Evolutionary conservation across 495 filamentous ascomycete genomes (phyloP).

Genomic region (Aspergillus heteromorphus): DNA sequence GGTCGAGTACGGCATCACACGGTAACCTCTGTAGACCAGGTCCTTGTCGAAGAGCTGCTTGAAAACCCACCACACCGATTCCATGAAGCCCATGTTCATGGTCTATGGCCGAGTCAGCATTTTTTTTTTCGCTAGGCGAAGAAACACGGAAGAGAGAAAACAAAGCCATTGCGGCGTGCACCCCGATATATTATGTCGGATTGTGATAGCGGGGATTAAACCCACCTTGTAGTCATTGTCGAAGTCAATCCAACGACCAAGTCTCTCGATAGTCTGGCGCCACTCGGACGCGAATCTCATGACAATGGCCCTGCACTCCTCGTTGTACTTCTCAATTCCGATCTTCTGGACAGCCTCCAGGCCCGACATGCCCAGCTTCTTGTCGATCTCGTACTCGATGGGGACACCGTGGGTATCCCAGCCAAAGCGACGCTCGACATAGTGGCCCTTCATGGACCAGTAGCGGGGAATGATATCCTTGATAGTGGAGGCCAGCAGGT

Average conservation of each 20-base stretch:
- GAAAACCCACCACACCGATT: slow-evolving; percentile 95
- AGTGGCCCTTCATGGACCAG: slow-evolving; percentile 95
- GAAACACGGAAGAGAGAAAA: no score
- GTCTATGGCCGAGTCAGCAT: slow-evolving; percentile 45
- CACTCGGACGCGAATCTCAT: slow-evolving; percentile 90
- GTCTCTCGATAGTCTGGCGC: slow-evolving; percentile 79
- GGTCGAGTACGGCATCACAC: slow-evolving; percentile 93
- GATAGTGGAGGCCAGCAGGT: slow-evolving; percentile 91
- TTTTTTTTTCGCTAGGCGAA: no score
- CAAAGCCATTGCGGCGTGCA: no score
- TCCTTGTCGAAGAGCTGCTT: slow-evolving; percentile 87
- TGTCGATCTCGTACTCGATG: slow-evolving; percentile 98
- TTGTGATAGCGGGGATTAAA: neutral
- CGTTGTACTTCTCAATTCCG: slow-evolving; percentile 88
- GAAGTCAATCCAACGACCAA: slow-evolving; percentile 98
- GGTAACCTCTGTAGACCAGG: slow-evolving; percentile 80
- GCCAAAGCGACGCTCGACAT: slow-evolving; percentile 68
- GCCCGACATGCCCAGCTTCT: slow-evolving; percentile 87
- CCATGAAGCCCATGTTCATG: slow-evolving; percentile 94
- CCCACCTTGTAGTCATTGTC: slow-evolving; percentile 93
- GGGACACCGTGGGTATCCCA: slow-evolving; percentile 96
- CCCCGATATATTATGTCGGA: no score
- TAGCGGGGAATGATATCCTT: slow-evolving; percentile 96
- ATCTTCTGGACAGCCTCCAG: slow-evolving; percentile 82
- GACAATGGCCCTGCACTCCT: slow-evolving; percentile 87